Percentiles rank a stretch among this genome's conserved stretches.
These are phyloP conservation scores for Incumbomyces delicatus DNA, from an alignment of 2,329 filamentous ascomycete genomes.

Conservation along the genomic window DNA sequence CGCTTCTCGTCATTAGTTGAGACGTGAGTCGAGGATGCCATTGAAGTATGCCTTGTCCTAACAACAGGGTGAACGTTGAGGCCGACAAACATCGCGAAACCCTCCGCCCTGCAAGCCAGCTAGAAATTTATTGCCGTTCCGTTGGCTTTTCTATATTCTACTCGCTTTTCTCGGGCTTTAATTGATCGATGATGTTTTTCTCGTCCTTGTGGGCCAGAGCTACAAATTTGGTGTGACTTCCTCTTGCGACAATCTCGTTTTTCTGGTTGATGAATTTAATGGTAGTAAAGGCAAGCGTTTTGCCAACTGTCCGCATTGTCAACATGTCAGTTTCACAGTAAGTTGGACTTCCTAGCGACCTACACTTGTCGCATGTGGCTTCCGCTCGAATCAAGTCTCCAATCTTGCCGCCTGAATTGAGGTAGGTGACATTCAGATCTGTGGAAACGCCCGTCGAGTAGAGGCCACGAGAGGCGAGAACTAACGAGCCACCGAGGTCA, in stretches of 20 bases:
- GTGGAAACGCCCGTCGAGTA: slow-evolving; percentile 59
- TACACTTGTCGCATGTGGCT: slow-evolving; percentile 57
- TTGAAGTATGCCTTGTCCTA: too few relatives aligned
- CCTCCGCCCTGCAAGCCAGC: too few relatives aligned
- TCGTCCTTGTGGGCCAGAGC: slow-evolving; percentile 53
- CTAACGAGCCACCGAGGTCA: slow-evolving; percentile 56
- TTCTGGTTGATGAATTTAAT: slow-evolving; percentile 52
- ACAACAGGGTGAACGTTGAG: too few relatives aligned
- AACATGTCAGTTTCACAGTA: slow-evolving; percentile 1
- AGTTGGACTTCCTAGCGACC: slow-evolving; percentile 10
- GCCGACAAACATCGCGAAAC: too few relatives aligned
- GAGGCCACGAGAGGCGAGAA: slow-evolving; percentile 55
- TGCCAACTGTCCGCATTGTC: slow-evolving; percentile 43
- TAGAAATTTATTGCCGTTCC: neutral
- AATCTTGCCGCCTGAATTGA: slow-evolving; percentile 53
- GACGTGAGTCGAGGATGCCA: too few relatives aligned
- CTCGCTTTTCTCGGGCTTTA: slow-evolving; percentile 32
- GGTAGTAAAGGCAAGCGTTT: slow-evolving; percentile 54
- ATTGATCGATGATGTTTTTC: slow-evolving; percentile 50
- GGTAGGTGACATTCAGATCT: slow-evolving; percentile 56
- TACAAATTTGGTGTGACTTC: slow-evolving; percentile 59
- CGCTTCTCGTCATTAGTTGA: too few relatives aligned
- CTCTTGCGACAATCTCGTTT: slow-evolving; percentile 52
- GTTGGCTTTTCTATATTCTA: slow-evolving; percentile 8
- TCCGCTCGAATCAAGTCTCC: slow-evolving; percentile 53